A percentile compares a stretch with the other conserved stretches of the same genome.
phyloP scores from a whole-genome alignment of 2,329 filamentous ascomycete genomes.

The Dactylellina drechsleri region DNA sequence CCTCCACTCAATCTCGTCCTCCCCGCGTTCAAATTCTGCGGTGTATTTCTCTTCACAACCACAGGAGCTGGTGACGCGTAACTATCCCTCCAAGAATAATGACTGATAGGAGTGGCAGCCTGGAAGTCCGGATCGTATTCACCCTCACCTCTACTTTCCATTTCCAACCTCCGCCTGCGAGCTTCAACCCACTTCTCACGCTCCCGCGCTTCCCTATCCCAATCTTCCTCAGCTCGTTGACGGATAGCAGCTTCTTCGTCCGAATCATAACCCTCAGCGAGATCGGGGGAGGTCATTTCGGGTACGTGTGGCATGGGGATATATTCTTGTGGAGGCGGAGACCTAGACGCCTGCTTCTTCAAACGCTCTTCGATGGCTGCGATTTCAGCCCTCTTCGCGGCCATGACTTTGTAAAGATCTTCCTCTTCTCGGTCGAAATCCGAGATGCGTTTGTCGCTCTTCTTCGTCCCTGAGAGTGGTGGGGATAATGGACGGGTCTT shows the following conservation, averaged over 20 bases:
- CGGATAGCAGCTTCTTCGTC: constrained; percentile 46
- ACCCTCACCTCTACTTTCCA: constrained; percentile 34
- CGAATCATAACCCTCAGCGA: constrained; percentile 29
- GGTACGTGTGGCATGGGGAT: constrained; percentile 22
- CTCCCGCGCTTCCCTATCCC: constrained; percentile 48
- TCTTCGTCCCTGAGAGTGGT: constrained; percentile 28
- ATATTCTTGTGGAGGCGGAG: constrained; percentile 19
- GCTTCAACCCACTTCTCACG: constrained; percentile 53
- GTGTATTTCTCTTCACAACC: constrained; percentile 42
- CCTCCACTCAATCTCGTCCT: constrained; percentile 49
- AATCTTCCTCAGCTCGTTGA: constrained; percentile 46
- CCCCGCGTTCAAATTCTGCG: constrained; percentile 39
- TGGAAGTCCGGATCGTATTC: constrained; percentile 50
- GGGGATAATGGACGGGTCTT: constrained; percentile 39
- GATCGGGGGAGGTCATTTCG: constrained; percentile 31
- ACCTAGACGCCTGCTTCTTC: constrained; percentile 26
- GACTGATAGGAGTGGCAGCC: constrained; percentile 46
- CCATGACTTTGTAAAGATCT: constrained; percentile 53
- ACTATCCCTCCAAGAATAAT: constrained; percentile 53
- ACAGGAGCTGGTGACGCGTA: constrained; percentile 43
- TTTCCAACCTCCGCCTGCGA: constrained; percentile 38
- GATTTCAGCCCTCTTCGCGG: constrained; percentile 49
- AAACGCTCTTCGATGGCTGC: constrained; percentile 46
- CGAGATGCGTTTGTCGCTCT: constrained; percentile 42
- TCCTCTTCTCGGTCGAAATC: constrained; percentile 53